Evolutionary conservation across 345 rosid genomes (phyloP), one percentile per base, ranked within the genome.

Genomic region (Hevea brasiliensis): DNA sequence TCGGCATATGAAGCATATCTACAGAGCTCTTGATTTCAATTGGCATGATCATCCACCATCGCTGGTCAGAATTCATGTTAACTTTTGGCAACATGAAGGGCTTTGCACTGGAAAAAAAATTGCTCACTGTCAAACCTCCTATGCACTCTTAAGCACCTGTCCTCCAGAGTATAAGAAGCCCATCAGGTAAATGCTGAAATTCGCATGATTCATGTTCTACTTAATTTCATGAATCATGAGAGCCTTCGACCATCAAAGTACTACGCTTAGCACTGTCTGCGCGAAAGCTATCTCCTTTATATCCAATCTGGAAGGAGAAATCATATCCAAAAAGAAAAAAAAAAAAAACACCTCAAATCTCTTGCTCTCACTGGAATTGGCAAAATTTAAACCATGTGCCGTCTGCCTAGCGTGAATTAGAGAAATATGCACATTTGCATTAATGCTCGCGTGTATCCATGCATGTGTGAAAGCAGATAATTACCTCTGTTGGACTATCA

Each of bases 261-360:
- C 87, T 88, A 68, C 92, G 94, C 94, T 89, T 92, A 74, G 91
- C 94, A 77, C 90, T 90, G 83, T 94, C 98, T 76, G 89, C 63
- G 53, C 80, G 84, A 65, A 82, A 56, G 67, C 80, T 72, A 64
- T 85, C 88, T 74, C 83, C 88, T 85, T 85, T 85, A 65, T 67
- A 45, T 68, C 80, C 80, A 51, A 80, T 76, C 88, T 85, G 88
- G 57, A 14, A 69, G 61, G 50, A 72, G 75, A 73, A 44, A 45
- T 61, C 71, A 59, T 42, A 70, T 57, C 24, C 17, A 32, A 59
- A 40, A 81, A 32, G 4, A 32, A 32, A 32, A 32, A 59, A 55
- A 35, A 72, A 23, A 59, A 26, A 69, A 17, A 67, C 27, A 65
- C 71, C 56, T 65, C 56, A 74, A 41, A 74, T 51, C 67, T 20